These are phyloP conservation scores for Populus trichocarpa DNA, from an alignment of 441 rosid species.

Conservation along the genomic window DNA sequence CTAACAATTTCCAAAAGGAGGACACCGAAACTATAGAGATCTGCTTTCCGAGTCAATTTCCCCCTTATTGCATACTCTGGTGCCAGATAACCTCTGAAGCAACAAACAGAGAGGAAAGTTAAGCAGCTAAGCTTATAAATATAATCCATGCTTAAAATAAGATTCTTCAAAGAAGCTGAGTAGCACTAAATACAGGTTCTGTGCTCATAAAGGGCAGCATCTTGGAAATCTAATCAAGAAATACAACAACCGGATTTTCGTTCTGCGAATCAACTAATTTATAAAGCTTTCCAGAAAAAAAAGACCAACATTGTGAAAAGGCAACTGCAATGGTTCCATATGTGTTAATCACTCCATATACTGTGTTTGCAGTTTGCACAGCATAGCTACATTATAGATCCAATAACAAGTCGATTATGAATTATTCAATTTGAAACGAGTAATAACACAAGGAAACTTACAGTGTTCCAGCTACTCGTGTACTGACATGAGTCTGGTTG, in stretches of 20 bases:
- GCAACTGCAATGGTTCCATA: too few species aligned
- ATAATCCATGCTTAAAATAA: neutral
- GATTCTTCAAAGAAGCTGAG: neutral
- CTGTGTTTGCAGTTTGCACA: neutral
- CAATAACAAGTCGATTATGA: neutral
- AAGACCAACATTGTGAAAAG: neutral
- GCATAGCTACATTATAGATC: neutral
- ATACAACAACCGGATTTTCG: neutral
- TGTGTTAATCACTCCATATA: neutral
- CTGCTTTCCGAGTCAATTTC: conserved; percentile 83
- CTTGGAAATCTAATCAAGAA: neutral
- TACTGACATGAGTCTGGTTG: conserved; percentile 87
- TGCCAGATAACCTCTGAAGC: conserved; percentile 87
- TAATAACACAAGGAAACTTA: conserved; percentile 36
- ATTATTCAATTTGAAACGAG: neutral
- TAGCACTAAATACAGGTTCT: neutral
- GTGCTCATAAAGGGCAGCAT: neutral
- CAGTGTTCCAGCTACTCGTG: conserved; percentile 98
- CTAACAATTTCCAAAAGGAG: conserved; percentile 83
- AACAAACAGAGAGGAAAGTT: conserved; percentile 17
- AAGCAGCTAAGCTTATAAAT: neutral
- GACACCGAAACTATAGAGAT: conserved; percentile 89
- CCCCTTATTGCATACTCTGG: conserved; percentile 98
- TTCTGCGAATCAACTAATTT: neutral
- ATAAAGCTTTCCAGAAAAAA: neutral